A percentile compares a stretch with the other conserved stretches of the same genome.
Evolutionary conservation across 768 basidiomycete species (phyloP).

Genomic region (Suillus subaureus): DNA sequence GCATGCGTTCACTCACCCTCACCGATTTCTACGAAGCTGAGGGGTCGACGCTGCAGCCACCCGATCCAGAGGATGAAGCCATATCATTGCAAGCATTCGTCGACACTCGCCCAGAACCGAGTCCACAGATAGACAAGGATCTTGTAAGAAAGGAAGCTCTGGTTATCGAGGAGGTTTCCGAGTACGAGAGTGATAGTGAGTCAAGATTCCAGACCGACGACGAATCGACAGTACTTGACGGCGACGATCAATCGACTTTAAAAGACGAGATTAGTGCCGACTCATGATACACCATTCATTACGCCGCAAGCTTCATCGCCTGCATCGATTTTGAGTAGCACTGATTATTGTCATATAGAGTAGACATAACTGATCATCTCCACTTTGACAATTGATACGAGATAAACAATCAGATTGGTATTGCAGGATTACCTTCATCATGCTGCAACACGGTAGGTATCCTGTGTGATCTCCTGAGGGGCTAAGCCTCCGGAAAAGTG

Average conservation of each 20-base stretch:
- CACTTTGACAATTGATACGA: constrained; percentile 1
- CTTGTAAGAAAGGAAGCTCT: neutral
- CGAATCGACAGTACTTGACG: constrained; percentile 10
- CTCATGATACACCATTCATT: constrained; percentile 1
- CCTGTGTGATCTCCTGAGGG: constrained; percentile 35
- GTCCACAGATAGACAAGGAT: neutral
- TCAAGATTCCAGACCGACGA: neutral
- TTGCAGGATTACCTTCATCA: constrained; percentile 21
- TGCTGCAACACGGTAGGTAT: constrained; percentile 35
- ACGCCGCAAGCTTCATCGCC: neutral
- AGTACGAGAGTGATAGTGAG: neutral
- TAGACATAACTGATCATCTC: neutral
- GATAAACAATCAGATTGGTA: constrained; percentile 11
- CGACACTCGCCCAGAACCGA: neutral
- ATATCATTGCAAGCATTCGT: constrained; percentile 2
- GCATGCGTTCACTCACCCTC: constrained; percentile 69
- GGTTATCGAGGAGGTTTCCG: neutral
- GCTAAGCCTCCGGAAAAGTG: constrained; percentile 32
- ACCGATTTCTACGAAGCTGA: constrained; percentile 65
- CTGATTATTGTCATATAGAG: constrained; percentile 2
- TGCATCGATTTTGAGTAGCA: neutral
- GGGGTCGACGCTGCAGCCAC: constrained; percentile 24
- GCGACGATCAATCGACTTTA: neutral
- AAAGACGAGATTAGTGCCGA: neutral
- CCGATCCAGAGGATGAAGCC: neutral